A percentile compares a stretch with the other conserved stretches of the same genome.
These are phyloP conservation scores for Rhizopogon hawkerae DNA, from an alignment of 1,284 basidiomycete species.

Conservation along the genomic window DNA sequence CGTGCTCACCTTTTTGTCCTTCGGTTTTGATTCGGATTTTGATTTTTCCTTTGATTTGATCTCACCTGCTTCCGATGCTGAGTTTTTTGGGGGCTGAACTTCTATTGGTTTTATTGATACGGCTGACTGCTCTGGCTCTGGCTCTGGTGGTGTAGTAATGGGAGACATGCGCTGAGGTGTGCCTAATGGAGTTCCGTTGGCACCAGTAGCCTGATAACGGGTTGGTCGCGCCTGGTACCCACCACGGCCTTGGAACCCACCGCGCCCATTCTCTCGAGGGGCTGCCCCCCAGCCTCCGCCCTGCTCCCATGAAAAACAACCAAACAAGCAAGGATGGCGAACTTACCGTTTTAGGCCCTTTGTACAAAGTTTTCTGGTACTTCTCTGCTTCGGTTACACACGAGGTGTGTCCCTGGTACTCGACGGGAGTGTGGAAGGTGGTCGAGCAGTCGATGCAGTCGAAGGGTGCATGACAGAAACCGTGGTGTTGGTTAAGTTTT, in stretches of 20 bases:
- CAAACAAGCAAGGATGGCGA: not conserved
- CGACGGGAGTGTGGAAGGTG: constrained; percentile 64
- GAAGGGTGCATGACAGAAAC: constrained; percentile 57
- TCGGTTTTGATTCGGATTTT: not conserved
- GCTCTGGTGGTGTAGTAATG: constrained; percentile 15
- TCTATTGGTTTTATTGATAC: not conserved
- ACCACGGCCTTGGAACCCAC: constrained; percentile 19
- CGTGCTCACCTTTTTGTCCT: not conserved
- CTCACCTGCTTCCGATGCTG: not conserved
- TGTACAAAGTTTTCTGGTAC: constrained; percentile 79
- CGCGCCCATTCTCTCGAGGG: constrained; percentile 14
- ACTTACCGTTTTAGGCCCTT: constrained; percentile 15
- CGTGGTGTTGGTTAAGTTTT: constrained; percentile 68
- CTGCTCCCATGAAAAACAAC: not conserved
- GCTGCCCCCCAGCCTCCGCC: not conserved
- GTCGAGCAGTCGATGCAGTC: constrained; percentile 85
- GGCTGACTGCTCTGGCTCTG: constrained; percentile 11
- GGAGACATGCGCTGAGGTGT: constrained; percentile 48
- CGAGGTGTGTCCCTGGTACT: constrained; percentile 77
- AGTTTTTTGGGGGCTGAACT: not conserved
- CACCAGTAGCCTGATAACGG: constrained; percentile 43
- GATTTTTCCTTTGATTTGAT: not conserved
- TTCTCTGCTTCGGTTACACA: constrained; percentile 89
- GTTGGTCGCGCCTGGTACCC: constrained; percentile 11
- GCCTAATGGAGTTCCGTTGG: constrained; percentile 62